Conservation (phyloP, 768 basidiomycete species). For the Coprinopsis sp. region DNA sequence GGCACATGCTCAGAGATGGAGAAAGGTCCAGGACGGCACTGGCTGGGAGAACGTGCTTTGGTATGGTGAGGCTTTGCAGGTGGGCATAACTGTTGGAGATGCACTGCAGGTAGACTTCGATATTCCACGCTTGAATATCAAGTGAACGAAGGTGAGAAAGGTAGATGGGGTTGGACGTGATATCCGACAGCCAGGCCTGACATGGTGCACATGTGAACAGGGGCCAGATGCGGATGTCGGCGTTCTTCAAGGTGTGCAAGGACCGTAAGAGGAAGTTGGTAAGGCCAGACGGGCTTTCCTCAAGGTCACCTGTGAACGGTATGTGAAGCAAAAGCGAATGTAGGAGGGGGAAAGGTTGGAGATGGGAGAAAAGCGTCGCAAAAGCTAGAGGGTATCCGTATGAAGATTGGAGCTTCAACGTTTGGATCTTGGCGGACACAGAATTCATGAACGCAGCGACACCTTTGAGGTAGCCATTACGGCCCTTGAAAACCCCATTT, state of each 20-base stretch:
- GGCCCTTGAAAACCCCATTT: slow-evolving; percentile 25
- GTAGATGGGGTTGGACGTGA: slow-evolving; percentile 20
- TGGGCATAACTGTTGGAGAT: slow-evolving; percentile 28
- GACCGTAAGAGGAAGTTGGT: slow-evolving; percentile 26
- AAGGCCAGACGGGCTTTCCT: slow-evolving; percentile 31
- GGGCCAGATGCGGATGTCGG: slow-evolving; percentile 37
- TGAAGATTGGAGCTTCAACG: slow-evolving; percentile 37
- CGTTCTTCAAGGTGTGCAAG: slow-evolving; percentile 25
- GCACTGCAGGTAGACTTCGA: slow-evolving; percentile 23
- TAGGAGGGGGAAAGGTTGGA: slow-evolving; percentile 31
- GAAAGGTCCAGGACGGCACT: slow-evolving; percentile 27
- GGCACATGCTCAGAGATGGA: slow-evolving; percentile 20
- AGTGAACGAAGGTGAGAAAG: slow-evolving; percentile 30
- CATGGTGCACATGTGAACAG: slow-evolving; percentile 26
- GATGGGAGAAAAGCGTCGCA: slow-evolving; percentile 32
- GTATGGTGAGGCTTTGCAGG: slow-evolving; percentile 30
- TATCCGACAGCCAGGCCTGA: slow-evolving; percentile 29
- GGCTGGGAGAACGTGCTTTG: slow-evolving; percentile 35
- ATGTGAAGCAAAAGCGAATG: slow-evolving; percentile 30
- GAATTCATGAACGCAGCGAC: slow-evolving; percentile 39
- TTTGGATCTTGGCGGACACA: slow-evolving; percentile 29
- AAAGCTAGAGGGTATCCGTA: slow-evolving; percentile 36
- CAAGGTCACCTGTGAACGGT: slow-evolving; percentile 36
- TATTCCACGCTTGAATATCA: slow-evolving; percentile 39
- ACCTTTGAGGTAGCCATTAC: slow-evolving; percentile 22